These are phyloP conservation scores for Phytophthora multivora DNA, from an alignment of 352 stramenopile species.

Conservation along the genomic window DNA sequence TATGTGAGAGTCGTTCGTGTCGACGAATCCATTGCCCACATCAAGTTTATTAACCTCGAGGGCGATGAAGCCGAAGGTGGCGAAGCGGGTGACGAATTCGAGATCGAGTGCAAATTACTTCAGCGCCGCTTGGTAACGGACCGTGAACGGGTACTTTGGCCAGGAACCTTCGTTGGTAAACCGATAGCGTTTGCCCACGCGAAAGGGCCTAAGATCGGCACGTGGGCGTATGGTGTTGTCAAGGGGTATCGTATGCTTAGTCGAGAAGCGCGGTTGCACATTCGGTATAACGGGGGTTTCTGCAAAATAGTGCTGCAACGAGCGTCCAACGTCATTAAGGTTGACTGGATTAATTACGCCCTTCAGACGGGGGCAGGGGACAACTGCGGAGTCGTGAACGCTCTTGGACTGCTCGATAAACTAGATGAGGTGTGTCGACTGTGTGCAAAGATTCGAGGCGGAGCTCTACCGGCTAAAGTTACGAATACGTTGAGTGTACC, in stretches of 20 bases:
- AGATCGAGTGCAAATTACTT: background rate
- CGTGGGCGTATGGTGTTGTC: background rate
- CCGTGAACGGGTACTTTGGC: background rate
- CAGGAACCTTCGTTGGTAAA: background rate
- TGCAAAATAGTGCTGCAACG: background rate
- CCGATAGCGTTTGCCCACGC: background rate
- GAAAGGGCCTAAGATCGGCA: background rate
- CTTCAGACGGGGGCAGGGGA: background rate
- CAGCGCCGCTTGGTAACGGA: background rate
- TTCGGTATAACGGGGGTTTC: background rate
- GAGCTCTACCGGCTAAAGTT: background rate
- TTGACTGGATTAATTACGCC: background rate
- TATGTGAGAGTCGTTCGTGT: background rate
- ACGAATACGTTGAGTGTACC: background rate
- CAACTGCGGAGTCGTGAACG: background rate
- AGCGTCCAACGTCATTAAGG: background rate
- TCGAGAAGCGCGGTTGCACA: background rate
- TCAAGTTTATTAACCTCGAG: no score
- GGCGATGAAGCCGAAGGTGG: background rate
- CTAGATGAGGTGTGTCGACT: background rate
- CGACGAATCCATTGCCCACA: background rate
- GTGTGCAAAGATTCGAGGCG: background rate
- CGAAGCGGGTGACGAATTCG: background rate
- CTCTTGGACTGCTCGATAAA: background rate
- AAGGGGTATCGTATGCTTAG: background rate